These are phyloP conservation scores for Gossypium bickii DNA, from an alignment of 345 rosid genomes.

Conservation along the genomic window DNA sequence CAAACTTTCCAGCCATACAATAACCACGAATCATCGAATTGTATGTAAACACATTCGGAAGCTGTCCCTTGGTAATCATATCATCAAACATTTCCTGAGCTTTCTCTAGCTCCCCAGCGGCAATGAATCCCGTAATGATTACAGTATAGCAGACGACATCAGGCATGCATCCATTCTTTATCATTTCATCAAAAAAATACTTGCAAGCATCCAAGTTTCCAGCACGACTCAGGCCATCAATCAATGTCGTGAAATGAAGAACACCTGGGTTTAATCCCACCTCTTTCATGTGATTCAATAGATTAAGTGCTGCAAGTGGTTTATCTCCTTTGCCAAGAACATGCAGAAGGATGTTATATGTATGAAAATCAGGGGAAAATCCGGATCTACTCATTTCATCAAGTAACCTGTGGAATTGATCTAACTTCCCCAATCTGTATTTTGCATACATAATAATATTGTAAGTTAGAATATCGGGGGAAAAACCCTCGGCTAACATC, in stretches of 20 bases:
- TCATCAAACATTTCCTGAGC: slow-evolving; percentile 60
- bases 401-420: slow-evolving; percentile 57
- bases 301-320: slow-evolving; percentile 70
- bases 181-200: slow-evolving; percentile 72
- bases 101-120: slow-evolving; percentile 60
- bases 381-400: slow-evolving; percentile 72
- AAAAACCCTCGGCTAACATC: slow-evolving; percentile 59
- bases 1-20: slow-evolving; percentile 67
- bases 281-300: slow-evolving; percentile 79
- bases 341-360: slow-evolving; percentile 76
- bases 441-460: slow-evolving; percentile 69
- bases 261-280: slow-evolving; percentile 55
- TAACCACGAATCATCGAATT: slow-evolving; percentile 81
- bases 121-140: slow-evolving; percentile 71
- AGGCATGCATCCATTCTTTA: slow-evolving; percentile 52
- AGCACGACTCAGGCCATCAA: slow-evolving; percentile 84
- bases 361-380: slow-evolving; percentile 67
- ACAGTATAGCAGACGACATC: slow-evolving; percentile 87
- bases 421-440: slow-evolving; percentile 66
- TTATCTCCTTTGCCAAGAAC: slow-evolving; percentile 79
- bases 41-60: slow-evolving; percentile 83
- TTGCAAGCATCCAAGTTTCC: slow-evolving; percentile 82
- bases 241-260: slow-evolving; percentile 82
- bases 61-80: slow-evolving; percentile 57
- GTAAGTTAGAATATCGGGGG: slow-evolving; percentile 63